A percentile compares a stretch with the other conserved stretches of the same genome.
These are phyloP conservation scores for Erodium trifolium DNA, from an alignment of 441 rosid species.

Conservation along the genomic window DNA sequence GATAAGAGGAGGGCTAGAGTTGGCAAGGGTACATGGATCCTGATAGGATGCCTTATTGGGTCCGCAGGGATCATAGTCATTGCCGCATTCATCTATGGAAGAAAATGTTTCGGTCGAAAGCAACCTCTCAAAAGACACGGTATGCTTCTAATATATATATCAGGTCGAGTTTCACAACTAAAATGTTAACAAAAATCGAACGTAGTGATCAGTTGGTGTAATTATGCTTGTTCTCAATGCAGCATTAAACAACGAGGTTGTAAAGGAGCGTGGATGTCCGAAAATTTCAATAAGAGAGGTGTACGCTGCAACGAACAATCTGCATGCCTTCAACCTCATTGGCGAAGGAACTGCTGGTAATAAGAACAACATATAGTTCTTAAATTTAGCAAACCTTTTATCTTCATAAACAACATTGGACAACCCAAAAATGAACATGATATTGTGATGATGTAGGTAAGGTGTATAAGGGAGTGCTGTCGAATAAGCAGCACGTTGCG, in stretches of 20 bases:
- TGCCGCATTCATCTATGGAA: conserved; percentile 8
- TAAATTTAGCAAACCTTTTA: no score
- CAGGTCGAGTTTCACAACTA: no score
- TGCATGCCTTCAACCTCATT: conserved; percentile 34
- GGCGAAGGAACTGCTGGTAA: conserved; percentile 55
- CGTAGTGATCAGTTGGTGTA: not conserved
- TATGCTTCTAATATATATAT: conserved; percentile 1
- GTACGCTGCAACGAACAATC: conserved; percentile 34
- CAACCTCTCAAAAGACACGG: conserved; percentile 17
- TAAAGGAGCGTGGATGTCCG: conserved; percentile 24
- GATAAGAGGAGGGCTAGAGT: conserved; percentile 16
- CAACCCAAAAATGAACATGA: no score
- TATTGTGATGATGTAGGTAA: conserved; percentile 29
- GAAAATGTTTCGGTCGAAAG: conserved; percentile 12
- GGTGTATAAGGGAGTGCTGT: conserved; percentile 43
- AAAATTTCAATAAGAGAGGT: conserved; percentile 33
- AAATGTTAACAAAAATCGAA: no score
- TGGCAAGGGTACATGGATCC: conserved; percentile 34
- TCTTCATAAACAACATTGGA: no score
- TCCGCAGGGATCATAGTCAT: conserved; percentile 13
- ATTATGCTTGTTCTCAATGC: conserved; percentile 8
- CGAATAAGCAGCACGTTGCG: conserved; percentile 34
- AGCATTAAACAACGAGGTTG: conserved; percentile 4
- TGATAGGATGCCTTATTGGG: conserved; percentile 22
- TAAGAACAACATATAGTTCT: no score